Percentiles rank a stretch among this genome's conserved stretches.
Evolutionary conservation across 768 basidiomycete genomes (phyloP).

Genomic region (Pisolithus tinctorius): DNA sequence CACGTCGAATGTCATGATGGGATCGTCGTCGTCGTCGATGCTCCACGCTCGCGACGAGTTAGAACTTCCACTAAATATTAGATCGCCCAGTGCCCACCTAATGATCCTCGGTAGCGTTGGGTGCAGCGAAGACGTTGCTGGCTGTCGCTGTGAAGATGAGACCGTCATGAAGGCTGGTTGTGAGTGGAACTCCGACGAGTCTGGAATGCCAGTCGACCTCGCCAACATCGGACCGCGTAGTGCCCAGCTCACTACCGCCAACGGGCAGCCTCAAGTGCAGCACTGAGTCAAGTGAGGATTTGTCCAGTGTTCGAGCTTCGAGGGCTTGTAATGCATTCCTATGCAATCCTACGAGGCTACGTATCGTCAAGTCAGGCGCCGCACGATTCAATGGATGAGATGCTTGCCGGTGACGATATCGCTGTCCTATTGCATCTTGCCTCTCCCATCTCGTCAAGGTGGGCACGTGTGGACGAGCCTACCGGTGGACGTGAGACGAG

Average conservation of each 20-base stretch:
- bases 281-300: too few relatives aligned
- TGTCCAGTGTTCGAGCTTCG: too few relatives aligned
- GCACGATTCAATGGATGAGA: too few relatives aligned
- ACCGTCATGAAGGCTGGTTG: conserved; percentile 50
- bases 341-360: too few relatives aligned
- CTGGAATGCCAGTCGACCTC: conserved; percentile 84
- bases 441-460: too few relatives aligned
- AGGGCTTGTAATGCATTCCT: too few relatives aligned
- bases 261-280: neutral
- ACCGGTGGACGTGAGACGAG: too few relatives aligned
- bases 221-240: conserved; percentile 72
- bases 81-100: conserved; percentile 33
- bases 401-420: too few relatives aligned
- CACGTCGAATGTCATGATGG: conserved; percentile 44
- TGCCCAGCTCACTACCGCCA: conserved; percentile 31
- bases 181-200: conserved; percentile 65
- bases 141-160: conserved; percentile 67
- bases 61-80: neutral
- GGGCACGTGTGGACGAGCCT: too few relatives aligned
- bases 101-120: conserved; percentile 34
- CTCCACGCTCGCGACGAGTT: conserved; percentile 61
- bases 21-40: conserved; percentile 45
- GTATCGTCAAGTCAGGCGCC: too few relatives aligned
- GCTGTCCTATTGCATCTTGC: too few relatives aligned
- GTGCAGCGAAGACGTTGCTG: conserved; percentile 68